Conservation (phyloP, 805 yeast species). For the Saturnispora diversa region DNA sequence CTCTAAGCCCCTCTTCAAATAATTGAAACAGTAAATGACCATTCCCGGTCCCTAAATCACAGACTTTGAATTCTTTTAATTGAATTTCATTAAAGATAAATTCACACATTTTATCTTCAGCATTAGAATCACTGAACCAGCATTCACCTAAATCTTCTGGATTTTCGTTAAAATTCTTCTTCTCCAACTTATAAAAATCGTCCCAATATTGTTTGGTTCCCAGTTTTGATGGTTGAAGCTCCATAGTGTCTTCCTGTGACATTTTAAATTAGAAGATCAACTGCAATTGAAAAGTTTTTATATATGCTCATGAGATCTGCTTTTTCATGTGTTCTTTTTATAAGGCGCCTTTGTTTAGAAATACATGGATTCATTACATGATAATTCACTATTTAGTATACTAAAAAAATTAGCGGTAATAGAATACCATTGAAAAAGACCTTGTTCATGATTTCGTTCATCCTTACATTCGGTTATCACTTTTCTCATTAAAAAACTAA, state of each 20-base stretch:
- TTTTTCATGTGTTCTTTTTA: too few species aligned
- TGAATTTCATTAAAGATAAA: slow-evolving; percentile 51
- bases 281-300: too few species aligned
- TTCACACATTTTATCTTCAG: slow-evolving; percentile 75
- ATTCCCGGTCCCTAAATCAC: slow-evolving; percentile 94
- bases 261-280: too few species aligned
- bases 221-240: slow-evolving; percentile 67
- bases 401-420: too few species aligned
- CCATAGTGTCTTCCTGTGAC: slow-evolving; percentile 21
- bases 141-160: slow-evolving; percentile 87
- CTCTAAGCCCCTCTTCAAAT: slow-evolving; percentile 45
- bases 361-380: too few species aligned
- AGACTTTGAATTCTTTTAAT: slow-evolving; percentile 27
- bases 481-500: too few species aligned
- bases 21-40: slow-evolving; percentile 80
- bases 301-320: too few species aligned
- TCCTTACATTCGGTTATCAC: too few species aligned
- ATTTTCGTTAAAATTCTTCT: slow-evolving; percentile 60
- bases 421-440: too few species aligned
- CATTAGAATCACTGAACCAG: slow-evolving; percentile 95
- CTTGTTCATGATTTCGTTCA: too few species aligned
- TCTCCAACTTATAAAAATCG: slow-evolving; percentile 69
- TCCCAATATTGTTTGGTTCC: slow-evolving; percentile 94
- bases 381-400: too few species aligned
- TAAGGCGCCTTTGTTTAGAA: too few species aligned